Conservation (phyloP, 495 filamentous ascomycete genomes). For the Xylaria telfairii region DNA sequence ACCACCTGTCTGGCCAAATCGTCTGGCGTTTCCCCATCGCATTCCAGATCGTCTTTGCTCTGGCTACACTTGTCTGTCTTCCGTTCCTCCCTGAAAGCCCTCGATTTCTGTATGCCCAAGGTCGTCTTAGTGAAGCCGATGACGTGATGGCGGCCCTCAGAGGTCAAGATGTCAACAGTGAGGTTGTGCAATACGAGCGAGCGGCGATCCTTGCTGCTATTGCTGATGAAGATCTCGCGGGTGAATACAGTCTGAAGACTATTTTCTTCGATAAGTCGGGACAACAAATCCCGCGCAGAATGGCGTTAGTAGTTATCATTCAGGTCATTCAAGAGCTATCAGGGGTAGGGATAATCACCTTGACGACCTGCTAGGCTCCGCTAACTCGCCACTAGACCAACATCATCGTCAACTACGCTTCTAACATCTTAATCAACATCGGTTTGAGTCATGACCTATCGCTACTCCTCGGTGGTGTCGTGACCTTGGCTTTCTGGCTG, state of each 20-base stretch:
- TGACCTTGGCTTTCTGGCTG: background rate
- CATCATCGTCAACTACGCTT: constrained; percentile 1
- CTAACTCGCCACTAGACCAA: background rate
- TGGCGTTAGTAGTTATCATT: background rate
- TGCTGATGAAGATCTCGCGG: background rate
- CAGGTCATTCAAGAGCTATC: constrained; percentile 5
- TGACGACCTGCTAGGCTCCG: background rate
- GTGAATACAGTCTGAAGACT: background rate
- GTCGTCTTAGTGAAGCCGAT: background rate
- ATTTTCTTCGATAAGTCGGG: background rate
- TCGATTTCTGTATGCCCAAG: background rate
- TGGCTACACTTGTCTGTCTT: background rate
- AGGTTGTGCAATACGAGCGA: background rate
- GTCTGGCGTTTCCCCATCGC: constrained; percentile 75
- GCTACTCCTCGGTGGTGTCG: background rate
- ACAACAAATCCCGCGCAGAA: background rate
- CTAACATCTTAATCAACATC: background rate
- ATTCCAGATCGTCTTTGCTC: constrained; percentile 66
- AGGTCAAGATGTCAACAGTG: background rate
- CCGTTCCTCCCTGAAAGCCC: background rate
- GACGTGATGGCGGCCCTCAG: background rate
- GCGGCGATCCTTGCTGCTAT: background rate
- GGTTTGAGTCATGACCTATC: background rate
- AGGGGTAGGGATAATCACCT: background rate
- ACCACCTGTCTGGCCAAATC: constrained; percentile 63